A percentile compares a stretch with the other conserved stretches of the same genome.
These are phyloP conservation scores for Westerdykella aurantiaca DNA, from an alignment of 2,329 filamentous ascomycete genomes.

Conservation along the genomic window DNA sequence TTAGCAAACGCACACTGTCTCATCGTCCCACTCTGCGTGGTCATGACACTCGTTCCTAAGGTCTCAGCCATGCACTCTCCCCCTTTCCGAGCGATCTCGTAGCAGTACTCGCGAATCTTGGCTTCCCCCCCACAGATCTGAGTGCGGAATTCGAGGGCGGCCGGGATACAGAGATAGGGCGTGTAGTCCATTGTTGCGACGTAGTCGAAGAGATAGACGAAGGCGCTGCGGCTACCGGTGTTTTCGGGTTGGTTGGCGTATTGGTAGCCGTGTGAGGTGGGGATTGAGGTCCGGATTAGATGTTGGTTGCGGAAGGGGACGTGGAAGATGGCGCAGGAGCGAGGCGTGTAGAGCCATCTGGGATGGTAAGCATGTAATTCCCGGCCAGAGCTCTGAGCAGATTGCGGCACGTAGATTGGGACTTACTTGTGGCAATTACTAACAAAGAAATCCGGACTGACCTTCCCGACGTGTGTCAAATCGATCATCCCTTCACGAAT, in stretches of 20 bases:
- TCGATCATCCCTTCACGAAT: background rate
- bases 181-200: slow-evolving; percentile 65
- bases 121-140: slow-evolving; percentile 64
- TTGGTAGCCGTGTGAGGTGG: slow-evolving; percentile 70
- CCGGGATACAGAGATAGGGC: slow-evolving; percentile 62
- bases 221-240: slow-evolving; percentile 48
- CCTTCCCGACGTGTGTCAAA: slow-evolving; percentile 47
- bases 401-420: no score
- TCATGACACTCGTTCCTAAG: slow-evolving; percentile 63
- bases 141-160: slow-evolving; percentile 63
- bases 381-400: background rate
- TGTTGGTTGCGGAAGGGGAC: slow-evolving; percentile 67
- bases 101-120: slow-evolving; percentile 57
- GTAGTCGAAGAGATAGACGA: slow-evolving; percentile 67
- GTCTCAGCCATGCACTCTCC: slow-evolving; percentile 53
- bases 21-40: slow-evolving; percentile 56
- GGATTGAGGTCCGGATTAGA: slow-evolving; percentile 63
- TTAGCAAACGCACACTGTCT: slow-evolving; percentile 64
- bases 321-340: slow-evolving; percentile 71
- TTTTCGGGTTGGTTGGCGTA: slow-evolving; percentile 33
- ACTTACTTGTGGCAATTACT: slow-evolving; percentile 70
- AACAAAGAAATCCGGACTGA: slow-evolving; percentile 76
- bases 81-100: slow-evolving; percentile 57
- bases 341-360: slow-evolving; percentile 70
- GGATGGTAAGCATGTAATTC: background rate